A percentile compares a stretch with the other conserved stretches of the same genome.
These are phyloP conservation scores for Suhomyces terraborum DNA, from an alignment of 1,139 yeast species.

Conservation along the genomic window DNA sequence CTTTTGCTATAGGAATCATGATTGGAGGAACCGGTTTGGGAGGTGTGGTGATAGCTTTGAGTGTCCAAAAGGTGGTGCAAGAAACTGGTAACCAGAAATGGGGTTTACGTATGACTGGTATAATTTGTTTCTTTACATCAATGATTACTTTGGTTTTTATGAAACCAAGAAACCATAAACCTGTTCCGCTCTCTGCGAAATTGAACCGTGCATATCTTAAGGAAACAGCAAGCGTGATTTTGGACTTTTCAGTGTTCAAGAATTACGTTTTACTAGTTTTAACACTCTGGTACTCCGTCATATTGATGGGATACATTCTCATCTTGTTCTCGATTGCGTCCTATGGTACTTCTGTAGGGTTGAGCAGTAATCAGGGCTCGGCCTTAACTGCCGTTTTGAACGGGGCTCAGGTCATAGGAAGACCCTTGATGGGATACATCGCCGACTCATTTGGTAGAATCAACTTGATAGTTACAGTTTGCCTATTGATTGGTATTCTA, in stretches of 20 bases:
- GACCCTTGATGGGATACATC: constrained; percentile 60
- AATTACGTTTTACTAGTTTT: constrained; percentile 44
- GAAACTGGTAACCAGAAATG: constrained; percentile 59
- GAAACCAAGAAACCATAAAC: constrained; percentile 45
- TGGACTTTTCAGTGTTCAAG: constrained; percentile 34
- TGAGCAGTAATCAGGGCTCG: constrained; percentile 57
- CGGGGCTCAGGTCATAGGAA: constrained; percentile 64
- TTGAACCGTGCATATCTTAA: constrained; percentile 23
- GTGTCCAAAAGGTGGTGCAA: constrained; percentile 48
- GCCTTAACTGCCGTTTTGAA: constrained; percentile 61
- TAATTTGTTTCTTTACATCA: constrained; percentile 48
- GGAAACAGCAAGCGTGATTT: constrained; percentile 26
- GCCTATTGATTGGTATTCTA: constrained; percentile 36
- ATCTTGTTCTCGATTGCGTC: constrained; percentile 63
- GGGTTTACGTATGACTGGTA: constrained; percentile 66
- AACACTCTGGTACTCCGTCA: constrained; percentile 57
- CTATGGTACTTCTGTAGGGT: constrained; percentile 61
- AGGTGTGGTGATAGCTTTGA: constrained; percentile 58
- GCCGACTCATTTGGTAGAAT: constrained; percentile 63
- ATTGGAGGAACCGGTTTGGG: constrained; percentile 67
- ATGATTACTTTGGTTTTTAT: constrained; percentile 39
- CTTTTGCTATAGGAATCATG: constrained; percentile 63
- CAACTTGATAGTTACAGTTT: constrained; percentile 45
- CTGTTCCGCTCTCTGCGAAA: constrained; percentile 28
- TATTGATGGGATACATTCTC: constrained; percentile 59